phyloP scores from a whole-genome alignment of 2,329 filamentous ascomycete genomes.

The Fusarium irregulare region DNA sequence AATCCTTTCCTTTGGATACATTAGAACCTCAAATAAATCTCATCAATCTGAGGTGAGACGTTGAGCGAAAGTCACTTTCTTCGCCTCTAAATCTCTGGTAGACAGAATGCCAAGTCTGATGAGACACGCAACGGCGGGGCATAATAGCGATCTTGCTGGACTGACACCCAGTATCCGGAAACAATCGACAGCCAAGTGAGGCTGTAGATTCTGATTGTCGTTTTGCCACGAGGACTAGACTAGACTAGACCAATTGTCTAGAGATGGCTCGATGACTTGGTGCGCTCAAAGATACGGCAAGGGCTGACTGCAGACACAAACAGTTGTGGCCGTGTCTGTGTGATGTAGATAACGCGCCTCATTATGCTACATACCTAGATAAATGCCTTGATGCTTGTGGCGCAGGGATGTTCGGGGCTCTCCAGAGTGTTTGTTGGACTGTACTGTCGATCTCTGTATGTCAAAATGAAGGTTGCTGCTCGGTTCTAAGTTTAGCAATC shows the following conservation, averaged over 20 bases:
- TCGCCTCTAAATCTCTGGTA: constrained; percentile 21
- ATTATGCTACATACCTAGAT: background rate
- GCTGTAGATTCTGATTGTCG: constrained; percentile 13
- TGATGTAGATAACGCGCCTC: constrained; percentile 12
- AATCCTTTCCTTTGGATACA: background rate
- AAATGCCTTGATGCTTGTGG: constrained; percentile 9
- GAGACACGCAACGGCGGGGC: constrained; percentile 20
- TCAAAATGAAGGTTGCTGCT: constrained; percentile 21
- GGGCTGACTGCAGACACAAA: background rate
- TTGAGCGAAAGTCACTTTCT: constrained; percentile 23
- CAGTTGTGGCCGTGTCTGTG: background rate
- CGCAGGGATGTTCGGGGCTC: constrained; percentile 23
- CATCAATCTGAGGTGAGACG: background rate
- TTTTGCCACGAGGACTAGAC: constrained; percentile 4
- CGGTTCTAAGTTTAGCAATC: constrained; percentile 35
- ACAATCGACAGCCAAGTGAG: constrained; percentile 11
- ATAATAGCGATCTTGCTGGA: background rate
- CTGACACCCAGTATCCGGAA: constrained; percentile 18
- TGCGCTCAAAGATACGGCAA: background rate
- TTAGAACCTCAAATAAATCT: background rate
- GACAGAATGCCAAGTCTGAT: constrained; percentile 8
- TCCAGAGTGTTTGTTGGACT: background rate
- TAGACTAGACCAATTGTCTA: background rate
- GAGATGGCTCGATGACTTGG: constrained; percentile 2
- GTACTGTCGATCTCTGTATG: constrained; percentile 28